Evolutionary conservation across 1,284 basidiomycete species (phyloP).

Genomic region (Ceratobasidium sp.): DNA sequence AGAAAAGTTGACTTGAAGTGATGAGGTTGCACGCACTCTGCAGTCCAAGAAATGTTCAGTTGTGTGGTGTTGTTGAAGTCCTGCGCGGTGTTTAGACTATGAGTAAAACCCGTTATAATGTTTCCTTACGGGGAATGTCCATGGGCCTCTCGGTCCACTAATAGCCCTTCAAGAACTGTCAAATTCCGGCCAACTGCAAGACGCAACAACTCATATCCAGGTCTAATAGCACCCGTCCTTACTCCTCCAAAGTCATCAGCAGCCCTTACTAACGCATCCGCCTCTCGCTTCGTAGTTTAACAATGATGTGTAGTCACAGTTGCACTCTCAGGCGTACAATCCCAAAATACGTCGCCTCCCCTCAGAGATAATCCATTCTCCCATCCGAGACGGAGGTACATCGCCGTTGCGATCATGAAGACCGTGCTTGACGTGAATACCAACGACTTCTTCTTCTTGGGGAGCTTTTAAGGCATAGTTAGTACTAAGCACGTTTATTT

Average conservation of each 20-base stretch:
- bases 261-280: conserved; percentile 9
- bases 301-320: background rate
- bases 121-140: conserved; percentile 8
- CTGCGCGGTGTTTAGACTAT: background rate
- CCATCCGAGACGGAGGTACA: background rate
- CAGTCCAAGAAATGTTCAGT: conserved; percentile 8
- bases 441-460: conserved; percentile 76
- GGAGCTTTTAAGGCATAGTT: conserved; percentile 85
- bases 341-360: background rate
- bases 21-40: background rate
- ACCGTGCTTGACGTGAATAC: conserved; percentile 96
- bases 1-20: background rate
- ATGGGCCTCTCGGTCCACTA: background rate
- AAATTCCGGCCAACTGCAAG: background rate
- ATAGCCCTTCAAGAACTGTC: background rate
- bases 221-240: conserved; percentile 13
- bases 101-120: background rate
- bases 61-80: background rate
- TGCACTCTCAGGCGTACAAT: background rate
- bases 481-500: conserved; percentile 95
- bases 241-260: conserved; percentile 17
- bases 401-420: background rate
- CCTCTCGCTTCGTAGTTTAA: conserved; percentile 15
- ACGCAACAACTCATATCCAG: conserved; percentile 7
- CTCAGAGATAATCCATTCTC: background rate